Evolutionary conservation across 2,329 filamentous ascomycete species (phyloP), one percentile per base, ranked within the genome.

Genomic region (Scedosporium dehoogii): DNA sequence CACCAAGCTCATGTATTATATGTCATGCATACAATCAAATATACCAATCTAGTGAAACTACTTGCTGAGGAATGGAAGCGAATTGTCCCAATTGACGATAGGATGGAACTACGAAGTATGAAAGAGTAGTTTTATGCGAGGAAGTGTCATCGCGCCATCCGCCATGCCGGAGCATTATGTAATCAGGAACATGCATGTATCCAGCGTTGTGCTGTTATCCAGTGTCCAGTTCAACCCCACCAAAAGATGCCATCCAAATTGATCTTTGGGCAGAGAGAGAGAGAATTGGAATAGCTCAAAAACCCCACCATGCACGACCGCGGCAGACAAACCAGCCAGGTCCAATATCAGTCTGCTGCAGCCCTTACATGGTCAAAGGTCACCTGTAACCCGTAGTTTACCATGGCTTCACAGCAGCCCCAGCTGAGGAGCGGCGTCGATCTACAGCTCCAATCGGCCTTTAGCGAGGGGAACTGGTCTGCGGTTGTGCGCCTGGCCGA

Each of bases 361-460:
- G 18, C 51, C 23, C 23, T 55, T 55, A 12, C 7, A 55, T 55
- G 51, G 51, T 55, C 51, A 14, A 55, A 12, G 56, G 60, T 38
- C 12, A 38, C 33, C 10, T 10, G 33, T 38, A 64, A 63, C 63
- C 63, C 55, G 56, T 63, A 65, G 63, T 64, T 65, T 63, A 66
- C 64, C 63, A 65, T 65, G 59, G 29, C 64, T 68, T 55, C 59
- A 16, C 38, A 61, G 27, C 59, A 61, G 59, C 75, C 75, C 55
- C 69, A 72, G 57, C 76, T 83, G 56, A 81, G 77, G 66, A 78
- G 76, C 68, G 79, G 76, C 64, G 78, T 82, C 60, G 80, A 83
- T 66, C 73, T 81, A 59, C 79, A 82, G 73, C 75, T 86, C 9
- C 79, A 84, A 72, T 75, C 77, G 14, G 81, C 81, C 60, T 86